phyloP scores from a whole-genome alignment of 352 stramenopile species.

The Phytophthora citricola region DNA sequence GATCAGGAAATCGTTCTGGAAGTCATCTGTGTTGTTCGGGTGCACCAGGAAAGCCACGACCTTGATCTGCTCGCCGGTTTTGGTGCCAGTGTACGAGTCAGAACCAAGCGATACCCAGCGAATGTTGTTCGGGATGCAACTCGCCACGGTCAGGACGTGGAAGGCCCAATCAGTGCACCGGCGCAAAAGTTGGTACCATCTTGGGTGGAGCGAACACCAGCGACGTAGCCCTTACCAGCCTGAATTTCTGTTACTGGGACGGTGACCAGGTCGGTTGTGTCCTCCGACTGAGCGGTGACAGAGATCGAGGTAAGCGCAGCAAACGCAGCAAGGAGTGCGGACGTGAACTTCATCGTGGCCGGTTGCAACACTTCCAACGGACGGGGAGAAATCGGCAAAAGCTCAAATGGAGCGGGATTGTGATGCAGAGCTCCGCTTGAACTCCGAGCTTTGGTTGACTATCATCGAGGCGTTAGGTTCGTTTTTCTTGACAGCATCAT shows the following conservation, averaged over 20 bases:
- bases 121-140: constrained; percentile 54
- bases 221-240: constrained; percentile 47
- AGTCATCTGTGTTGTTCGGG: constrained; percentile 37
- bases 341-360: constrained; percentile 28
- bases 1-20: constrained; percentile 61
- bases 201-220: constrained; percentile 36
- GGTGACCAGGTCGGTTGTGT: constrained; percentile 16
- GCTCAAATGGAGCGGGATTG: constrained; percentile 29
- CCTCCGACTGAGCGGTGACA: constrained; percentile 7
- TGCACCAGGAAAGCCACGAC: constrained; percentile 52
- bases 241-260: constrained; percentile 34
- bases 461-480: constrained; percentile 15
- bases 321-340: constrained; percentile 11
- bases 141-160: constrained; percentile 47
- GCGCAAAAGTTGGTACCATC: constrained; percentile 39
- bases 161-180: constrained; percentile 52
- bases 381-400: constrained; percentile 23
- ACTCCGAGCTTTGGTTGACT: constrained; percentile 5
- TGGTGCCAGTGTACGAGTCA: constrained; percentile 43
- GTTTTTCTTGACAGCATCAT: not conserved
- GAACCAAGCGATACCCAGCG: constrained; percentile 60
- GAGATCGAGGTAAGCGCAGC: constrained; percentile 10
- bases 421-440: constrained; percentile 14
- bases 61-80: constrained; percentile 54
- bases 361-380: not conserved